These are phyloP conservation scores for Metarhizium humberi DNA, from an alignment of 2,329 filamentous ascomycete genomes.

Conservation along the genomic window DNA sequence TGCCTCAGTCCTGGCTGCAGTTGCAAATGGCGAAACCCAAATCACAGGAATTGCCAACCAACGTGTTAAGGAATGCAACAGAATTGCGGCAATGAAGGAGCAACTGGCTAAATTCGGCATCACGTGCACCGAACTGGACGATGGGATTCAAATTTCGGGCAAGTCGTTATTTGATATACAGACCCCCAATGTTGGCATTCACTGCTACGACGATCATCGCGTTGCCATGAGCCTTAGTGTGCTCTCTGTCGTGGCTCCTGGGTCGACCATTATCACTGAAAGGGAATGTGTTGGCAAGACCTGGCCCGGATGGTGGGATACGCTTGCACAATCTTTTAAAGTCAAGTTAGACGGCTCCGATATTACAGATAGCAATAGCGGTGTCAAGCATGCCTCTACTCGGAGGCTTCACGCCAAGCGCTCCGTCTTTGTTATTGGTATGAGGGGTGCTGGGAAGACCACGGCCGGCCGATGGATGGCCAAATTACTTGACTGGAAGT, in stretches of 20 bases:
- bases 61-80: slow-evolving; percentile 95
- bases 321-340: slow-evolving; percentile 67
- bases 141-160: slow-evolving; percentile 74
- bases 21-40: slow-evolving; percentile 71
- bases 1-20: slow-evolving; percentile 84
- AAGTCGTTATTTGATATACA: slow-evolving; percentile 36
- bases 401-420: slow-evolving; percentile 27
- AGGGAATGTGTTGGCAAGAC: slow-evolving; percentile 94
- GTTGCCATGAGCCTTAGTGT: slow-evolving; percentile 99
- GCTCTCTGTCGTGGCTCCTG: slow-evolving; percentile 61
- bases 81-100: slow-evolving; percentile 90
- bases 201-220: slow-evolving; percentile 95
- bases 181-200: slow-evolving; percentile 57
- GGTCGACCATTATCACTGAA: slow-evolving; percentile 71
- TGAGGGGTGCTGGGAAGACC: slow-evolving; percentile 95
- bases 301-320: slow-evolving; percentile 99
- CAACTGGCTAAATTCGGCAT: slow-evolving; percentile 93
- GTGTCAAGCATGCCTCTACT: slow-evolving; percentile 9
- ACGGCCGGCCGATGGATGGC: slow-evolving; percentile 85
- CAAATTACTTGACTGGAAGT: slow-evolving; percentile 61
- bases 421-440: slow-evolving; percentile 91
- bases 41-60: slow-evolving; percentile 97
- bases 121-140: slow-evolving; percentile 75
- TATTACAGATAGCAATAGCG: slow-evolving; percentile 12
- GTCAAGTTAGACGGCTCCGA: slow-evolving; percentile 71